Conservation (phyloP, 1,284 basidiomycete species). For the Taiwanofungus camphoratus region DNA sequence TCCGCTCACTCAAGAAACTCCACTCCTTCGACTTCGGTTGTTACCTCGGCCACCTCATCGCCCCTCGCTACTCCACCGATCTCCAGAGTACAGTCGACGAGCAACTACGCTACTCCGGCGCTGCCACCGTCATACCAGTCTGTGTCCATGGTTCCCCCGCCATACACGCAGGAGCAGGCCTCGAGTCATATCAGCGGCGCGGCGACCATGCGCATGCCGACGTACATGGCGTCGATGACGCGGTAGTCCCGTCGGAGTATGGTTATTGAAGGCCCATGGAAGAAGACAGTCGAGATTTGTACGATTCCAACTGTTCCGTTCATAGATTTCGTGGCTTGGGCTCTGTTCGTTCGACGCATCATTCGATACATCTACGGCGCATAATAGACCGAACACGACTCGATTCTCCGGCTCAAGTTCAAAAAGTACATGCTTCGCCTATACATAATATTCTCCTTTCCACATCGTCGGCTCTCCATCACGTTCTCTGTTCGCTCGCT, state of each 20-base stretch:
- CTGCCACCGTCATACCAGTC: constrained; percentile 36
- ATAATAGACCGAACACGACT: too few relatives aligned
- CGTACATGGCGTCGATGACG: constrained; percentile 15
- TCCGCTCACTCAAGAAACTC: constrained; percentile 18
- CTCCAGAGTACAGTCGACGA: constrained; percentile 15
- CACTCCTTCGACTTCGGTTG: constrained; percentile 21
- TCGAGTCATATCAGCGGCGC: constrained; percentile 6
- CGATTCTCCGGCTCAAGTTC: too few relatives aligned
- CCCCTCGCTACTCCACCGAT: constrained; percentile 18
- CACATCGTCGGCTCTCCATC: too few relatives aligned
- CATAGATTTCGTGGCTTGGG: too few relatives aligned
- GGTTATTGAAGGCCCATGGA: too few relatives aligned
- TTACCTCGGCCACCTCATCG: constrained; percentile 17
- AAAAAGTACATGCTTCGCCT: too few relatives aligned
- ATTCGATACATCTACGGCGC: too few relatives aligned
- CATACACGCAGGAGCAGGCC: constrained; percentile 17
- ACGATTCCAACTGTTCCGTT: too few relatives aligned
- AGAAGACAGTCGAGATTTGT: too few relatives aligned
- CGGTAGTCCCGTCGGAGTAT: constrained; percentile 3
- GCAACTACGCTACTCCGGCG: constrained; percentile 7
- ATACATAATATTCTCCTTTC: too few relatives aligned
- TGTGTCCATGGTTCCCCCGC: constrained; percentile 45
- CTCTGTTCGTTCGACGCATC: too few relatives aligned
- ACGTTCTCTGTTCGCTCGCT: too few relatives aligned
- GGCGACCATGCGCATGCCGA: constrained; percentile 4